Evolutionary conservation across 176 grass and related monocot genomes (phyloP), one percentile per base, ranked within the genome.

Genomic region (Raddia distichophylla): DNA sequence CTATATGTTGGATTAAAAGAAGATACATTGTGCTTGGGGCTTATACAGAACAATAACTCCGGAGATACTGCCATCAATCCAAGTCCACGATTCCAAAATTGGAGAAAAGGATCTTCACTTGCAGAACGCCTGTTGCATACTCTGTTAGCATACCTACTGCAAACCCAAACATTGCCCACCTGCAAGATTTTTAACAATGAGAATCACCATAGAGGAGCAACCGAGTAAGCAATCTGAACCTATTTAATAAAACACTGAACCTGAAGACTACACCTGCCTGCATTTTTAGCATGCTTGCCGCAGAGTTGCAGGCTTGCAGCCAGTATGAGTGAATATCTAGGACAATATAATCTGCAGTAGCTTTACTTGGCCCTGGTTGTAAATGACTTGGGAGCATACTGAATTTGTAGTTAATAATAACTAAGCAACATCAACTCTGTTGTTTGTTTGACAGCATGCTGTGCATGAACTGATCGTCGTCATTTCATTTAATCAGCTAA

Each of bases 161-260:
- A 88, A 99, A 99, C 54, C 97, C 97, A 84, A 99, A 99, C 97
- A 99, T 99, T 35, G 97, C 93, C 97, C 97, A 99, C 83, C 97
- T 96, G 87, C 80, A 17, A 84, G 45, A 80, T 60, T 64, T 72
- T 49, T 66, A 32, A 72, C 49, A 80, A 34, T 64, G 53, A 86
- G 46, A 89, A 86, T 83, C 46, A 75, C 14, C 4, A 58, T 13
- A 51, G 14, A 35, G 32, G 59, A 53, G 42, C 9, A 66, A 90
- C 12, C 9, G 59, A 53, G 42, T 6, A 66, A 90, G 20, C 13
- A 80, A 59, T 75, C n/a, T 76, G 52, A 72, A 60, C 11, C 2
- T 60, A 67, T 71, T 20, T 4, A 64, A 65, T 49, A 56, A 42
- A 7, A 65, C 54, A 49, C 27, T 65, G 58, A 89, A 65, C n/a